A percentile compares a stretch with the other conserved stretches of the same genome.
These are phyloP conservation scores for Fraxinus xanthoxyloides DNA, from an alignment of 305 asterid species.

Conservation along the genomic window DNA sequence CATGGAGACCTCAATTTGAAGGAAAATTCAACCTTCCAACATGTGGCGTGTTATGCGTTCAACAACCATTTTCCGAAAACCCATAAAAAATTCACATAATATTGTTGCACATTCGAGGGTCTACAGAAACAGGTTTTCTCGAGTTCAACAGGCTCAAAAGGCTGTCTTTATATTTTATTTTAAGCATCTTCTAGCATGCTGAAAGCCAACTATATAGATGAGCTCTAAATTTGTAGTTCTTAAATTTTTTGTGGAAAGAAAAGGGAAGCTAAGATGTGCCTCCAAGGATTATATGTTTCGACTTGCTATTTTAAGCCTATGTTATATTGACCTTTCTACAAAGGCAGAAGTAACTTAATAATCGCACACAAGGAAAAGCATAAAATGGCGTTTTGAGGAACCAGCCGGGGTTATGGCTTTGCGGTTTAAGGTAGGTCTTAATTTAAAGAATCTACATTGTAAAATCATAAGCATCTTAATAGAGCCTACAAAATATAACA, in stretches of 20 bases:
- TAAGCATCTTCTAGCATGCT: neutral
- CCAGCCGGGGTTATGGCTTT: neutral
- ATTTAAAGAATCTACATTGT: neutral
- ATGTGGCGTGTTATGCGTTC: slow-evolving; percentile 73
- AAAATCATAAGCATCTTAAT: neutral
- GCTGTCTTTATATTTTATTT: neutral
- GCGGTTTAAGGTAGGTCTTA: neutral
- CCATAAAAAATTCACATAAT: neutral
- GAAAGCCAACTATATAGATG: neutral
- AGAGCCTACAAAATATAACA: neutral
- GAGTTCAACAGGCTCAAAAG: neutral
- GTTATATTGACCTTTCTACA: neutral
- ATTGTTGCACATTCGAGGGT: neutral
- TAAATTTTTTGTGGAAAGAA: neutral
- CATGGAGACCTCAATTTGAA: slow-evolving; percentile 87
- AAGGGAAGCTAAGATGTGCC: neutral
- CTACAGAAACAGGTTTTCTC: neutral
- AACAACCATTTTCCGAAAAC: slow-evolving; percentile 66
- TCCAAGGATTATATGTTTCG: neutral
- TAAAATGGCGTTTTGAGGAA: slow-evolving; percentile 1
- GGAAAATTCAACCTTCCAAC: slow-evolving; percentile 74
- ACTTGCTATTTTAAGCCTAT: neutral
- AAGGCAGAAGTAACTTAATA: neutral
- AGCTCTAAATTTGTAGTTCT: neutral
- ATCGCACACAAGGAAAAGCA: neutral